phyloP scores from a whole-genome alignment of 2,329 filamentous ascomycete genomes.

The Hypoxylon sp. region DNA sequence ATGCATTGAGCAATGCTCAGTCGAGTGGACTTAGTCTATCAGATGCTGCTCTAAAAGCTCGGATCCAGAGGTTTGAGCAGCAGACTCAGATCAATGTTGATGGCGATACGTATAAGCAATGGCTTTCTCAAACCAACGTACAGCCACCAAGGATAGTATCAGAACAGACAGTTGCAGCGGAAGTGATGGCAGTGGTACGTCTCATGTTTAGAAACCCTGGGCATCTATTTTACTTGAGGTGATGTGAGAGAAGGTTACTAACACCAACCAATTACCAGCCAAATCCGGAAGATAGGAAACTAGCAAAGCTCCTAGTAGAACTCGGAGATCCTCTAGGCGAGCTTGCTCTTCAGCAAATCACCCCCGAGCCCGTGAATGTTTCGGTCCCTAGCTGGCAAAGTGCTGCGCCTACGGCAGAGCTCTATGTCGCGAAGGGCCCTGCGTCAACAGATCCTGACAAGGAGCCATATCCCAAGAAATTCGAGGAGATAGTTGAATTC shows the following conservation, averaged over 20 bases:
- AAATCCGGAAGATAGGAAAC: constrained; percentile 43
- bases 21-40: constrained; percentile 36
- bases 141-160: constrained; percentile 47
- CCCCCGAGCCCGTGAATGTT: constrained; percentile 24
- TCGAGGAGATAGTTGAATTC: constrained; percentile 81
- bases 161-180: constrained; percentile 47
- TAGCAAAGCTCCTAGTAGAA: constrained; percentile 45
- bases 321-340: constrained; percentile 45
- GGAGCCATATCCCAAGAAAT: constrained; percentile 78
- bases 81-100: constrained; percentile 51
- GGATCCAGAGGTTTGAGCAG: constrained; percentile 50
- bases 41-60: constrained; percentile 47
- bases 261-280: constrained; percentile 28
- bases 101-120: constrained; percentile 48
- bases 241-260: constrained; percentile 1
- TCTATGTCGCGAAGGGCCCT: constrained; percentile 51
- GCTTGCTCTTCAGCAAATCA: constrained; percentile 38
- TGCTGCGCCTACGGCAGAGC: constrained; percentile 52
- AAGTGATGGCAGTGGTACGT: constrained; percentile 46
- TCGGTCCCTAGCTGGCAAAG: constrained; percentile 54
- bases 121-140: constrained; percentile 43
- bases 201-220: background rate
- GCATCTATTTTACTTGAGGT: background rate
- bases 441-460: constrained; percentile 45
- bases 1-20: constrained; percentile 31